phyloP scores from a whole-genome alignment of 2,329 filamentous ascomycete species.

The Aspergillus latus region DNA sequence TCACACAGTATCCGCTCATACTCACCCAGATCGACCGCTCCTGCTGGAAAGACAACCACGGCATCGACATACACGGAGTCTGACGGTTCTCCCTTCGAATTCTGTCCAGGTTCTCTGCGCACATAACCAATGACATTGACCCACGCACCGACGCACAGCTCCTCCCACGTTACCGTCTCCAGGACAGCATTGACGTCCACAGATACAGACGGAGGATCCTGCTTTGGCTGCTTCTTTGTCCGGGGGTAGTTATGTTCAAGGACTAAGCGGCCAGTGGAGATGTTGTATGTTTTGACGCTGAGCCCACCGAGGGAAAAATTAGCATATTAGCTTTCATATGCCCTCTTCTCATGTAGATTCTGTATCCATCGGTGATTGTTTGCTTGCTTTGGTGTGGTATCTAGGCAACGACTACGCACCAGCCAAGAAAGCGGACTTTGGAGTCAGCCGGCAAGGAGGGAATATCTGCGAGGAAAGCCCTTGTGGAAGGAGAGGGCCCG shows the following conservation, averaged over 20 bases:
- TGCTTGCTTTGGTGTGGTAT: background rate
- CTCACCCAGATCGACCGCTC: conserved; percentile 66
- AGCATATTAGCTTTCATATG: background rate
- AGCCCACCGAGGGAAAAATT: background rate
- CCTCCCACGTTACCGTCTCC: conserved; percentile 60
- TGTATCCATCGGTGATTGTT: background rate
- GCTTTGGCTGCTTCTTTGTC: conserved; percentile 26
- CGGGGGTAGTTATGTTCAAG: conserved; percentile 66
- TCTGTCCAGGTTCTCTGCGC: conserved; percentile 4
- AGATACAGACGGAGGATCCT: conserved; percentile 47
- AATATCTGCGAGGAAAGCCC: conserved; percentile 66
- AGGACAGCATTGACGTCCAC: conserved; percentile 75
- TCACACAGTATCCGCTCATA: conserved; percentile 65
- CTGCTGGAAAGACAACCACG: conserved; percentile 73
- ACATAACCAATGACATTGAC: conserved; percentile 86
- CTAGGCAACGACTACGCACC: conserved; percentile 57
- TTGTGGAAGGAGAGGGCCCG: conserved; percentile 63
- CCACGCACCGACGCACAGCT: conserved; percentile 76
- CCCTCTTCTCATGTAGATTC: background rate
- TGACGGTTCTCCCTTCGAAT: background rate
- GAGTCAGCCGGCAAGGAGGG: conserved; percentile 54
- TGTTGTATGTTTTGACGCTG: conserved; percentile 61
- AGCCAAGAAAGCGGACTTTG: conserved; percentile 92
- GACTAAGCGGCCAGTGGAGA: conserved; percentile 59
- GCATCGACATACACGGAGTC: conserved; percentile 64